A percentile compares a stretch with the other conserved stretches of the same genome.
phyloP scores from a whole-genome alignment of 768 basidiomycete species.

The Mycena belliarum region DNA sequence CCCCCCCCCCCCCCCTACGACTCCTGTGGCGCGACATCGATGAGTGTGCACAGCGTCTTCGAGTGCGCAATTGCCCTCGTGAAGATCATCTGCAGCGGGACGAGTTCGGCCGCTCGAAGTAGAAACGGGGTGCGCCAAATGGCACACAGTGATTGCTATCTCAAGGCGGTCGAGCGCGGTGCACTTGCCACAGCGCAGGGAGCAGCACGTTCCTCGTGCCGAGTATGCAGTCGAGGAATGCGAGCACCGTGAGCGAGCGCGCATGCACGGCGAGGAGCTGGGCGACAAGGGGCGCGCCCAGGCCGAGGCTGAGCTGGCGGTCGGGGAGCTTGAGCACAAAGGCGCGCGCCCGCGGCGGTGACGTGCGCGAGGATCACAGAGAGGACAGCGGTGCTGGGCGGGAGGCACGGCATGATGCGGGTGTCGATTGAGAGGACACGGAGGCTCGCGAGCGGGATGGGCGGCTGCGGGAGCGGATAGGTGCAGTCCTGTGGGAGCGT shows the following conservation, averaged over 20 bases:
- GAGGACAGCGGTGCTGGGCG: conserved; percentile 26
- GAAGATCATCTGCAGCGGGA: conserved; percentile 42
- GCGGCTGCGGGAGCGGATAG: conserved; percentile 18
- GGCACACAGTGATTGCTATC: conserved; percentile 51
- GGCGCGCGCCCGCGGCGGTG: conserved; percentile 15
- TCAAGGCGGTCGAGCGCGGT: conserved; percentile 50
- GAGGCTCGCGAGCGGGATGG: conserved; percentile 37
- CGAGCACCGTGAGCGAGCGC: conserved; percentile 39
- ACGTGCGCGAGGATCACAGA: conserved; percentile 30
- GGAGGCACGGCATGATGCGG: conserved; percentile 27
- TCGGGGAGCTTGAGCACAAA: conserved; percentile 48
- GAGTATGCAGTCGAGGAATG: conserved; percentile 49
- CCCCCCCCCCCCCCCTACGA: conserved; percentile 50
- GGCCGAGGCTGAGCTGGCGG: too few relatives aligned
- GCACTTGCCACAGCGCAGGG: conserved; percentile 44
- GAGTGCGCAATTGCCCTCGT: conserved; percentile 43
- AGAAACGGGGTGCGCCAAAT: too few relatives aligned
- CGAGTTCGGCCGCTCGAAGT: too few relatives aligned
- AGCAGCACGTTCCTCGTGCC: too few relatives aligned
- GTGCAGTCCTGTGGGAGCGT: too few relatives aligned
- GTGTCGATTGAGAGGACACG: conserved; percentile 56
- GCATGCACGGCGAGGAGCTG: conserved; percentile 44
- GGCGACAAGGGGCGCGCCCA: conserved; percentile 41
- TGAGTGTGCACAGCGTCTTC: too few relatives aligned
- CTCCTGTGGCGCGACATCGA: neutral